Conservation (phyloP, 176 grass and related monocot species). For the Oryza coarctata region DNA sequence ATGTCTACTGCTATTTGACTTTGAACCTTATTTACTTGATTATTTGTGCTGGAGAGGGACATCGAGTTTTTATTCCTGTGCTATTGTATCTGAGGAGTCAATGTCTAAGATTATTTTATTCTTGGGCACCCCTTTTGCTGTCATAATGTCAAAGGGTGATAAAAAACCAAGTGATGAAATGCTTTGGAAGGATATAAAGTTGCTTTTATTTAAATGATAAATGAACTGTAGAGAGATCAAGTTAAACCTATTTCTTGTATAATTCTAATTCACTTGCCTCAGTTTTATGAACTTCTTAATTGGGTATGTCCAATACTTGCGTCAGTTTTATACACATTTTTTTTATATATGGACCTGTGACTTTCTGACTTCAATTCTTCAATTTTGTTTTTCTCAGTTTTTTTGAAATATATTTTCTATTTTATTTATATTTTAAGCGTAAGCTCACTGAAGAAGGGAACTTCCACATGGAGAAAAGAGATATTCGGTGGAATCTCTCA, state of each 20-base stretch:
- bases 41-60: constrained; percentile 4
- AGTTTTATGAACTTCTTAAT: background rate
- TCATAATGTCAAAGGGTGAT: constrained; percentile 24
- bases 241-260: background rate
- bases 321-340: background rate
- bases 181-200: background rate
- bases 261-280: background rate
- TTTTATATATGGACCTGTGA: background rate
- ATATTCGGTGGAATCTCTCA: too few relatives aligned
- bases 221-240: background rate
- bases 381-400: background rate
- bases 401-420: background rate
- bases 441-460: too few relatives aligned
- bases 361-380: background rate
- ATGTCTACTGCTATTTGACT: constrained; percentile 33
- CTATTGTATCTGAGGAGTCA: constrained; percentile 2
- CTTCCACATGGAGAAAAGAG: too few relatives aligned
- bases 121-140: constrained; percentile 4
- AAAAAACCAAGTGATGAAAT: background rate
- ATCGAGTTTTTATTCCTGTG: background rate
- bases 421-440: background rate
- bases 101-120: background rate
- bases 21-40: background rate
- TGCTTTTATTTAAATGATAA: background rate
- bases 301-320: background rate